A percentile compares a stretch with the other conserved stretches of the same genome.
Evolutionary conservation across 108 stramenopile species (phyloP).

Genomic region (Cyclotella atomus): DNA sequence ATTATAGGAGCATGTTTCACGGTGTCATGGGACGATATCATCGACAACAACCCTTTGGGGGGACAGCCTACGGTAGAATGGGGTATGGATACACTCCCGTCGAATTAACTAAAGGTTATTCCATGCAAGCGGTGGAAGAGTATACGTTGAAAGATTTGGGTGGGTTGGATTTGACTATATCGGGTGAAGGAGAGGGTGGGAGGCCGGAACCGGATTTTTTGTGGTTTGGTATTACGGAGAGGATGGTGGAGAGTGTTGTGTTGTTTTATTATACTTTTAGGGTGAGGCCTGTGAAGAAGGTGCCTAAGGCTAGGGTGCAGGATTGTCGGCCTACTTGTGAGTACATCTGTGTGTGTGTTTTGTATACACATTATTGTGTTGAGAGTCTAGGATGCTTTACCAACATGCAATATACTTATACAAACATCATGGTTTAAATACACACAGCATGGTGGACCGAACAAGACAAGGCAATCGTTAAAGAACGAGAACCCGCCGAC

Average conservation of each 20-base stretch:
- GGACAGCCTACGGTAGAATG: slow-evolving; percentile 47
- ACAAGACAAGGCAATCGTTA: slow-evolving; percentile 32
- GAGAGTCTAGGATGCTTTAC: too few species aligned
- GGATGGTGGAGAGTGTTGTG: slow-evolving; percentile 36
- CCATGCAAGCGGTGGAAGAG: slow-evolving; percentile 40
- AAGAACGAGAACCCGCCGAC: slow-evolving; percentile 45
- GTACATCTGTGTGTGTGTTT: neutral
- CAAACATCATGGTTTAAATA: neutral
- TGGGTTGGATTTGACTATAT: slow-evolving; percentile 39
- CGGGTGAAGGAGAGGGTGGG: slow-evolving; percentile 37
- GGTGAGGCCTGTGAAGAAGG: slow-evolving; percentile 20
- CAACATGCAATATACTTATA: neutral
- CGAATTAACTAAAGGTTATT: slow-evolving; percentile 39
- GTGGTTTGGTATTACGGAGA: slow-evolving; percentile 53
- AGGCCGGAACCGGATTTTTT: slow-evolving; percentile 44
- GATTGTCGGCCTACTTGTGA: slow-evolving; percentile 38
- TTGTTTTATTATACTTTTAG: slow-evolving; percentile 39
- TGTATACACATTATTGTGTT: too few species aligned
- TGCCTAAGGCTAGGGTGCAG: slow-evolving; percentile 27
- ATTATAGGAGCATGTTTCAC: slow-evolving; percentile 51
- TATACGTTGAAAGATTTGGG: slow-evolving; percentile 49
- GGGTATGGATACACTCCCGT: slow-evolving; percentile 39
- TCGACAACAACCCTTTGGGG: slow-evolving; percentile 27
- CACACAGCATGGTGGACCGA: slow-evolving; percentile 32
- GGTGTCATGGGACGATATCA: slow-evolving; percentile 51